Conservation (phyloP, 2,329 filamentous ascomycete species). For the Aspergillus awamori region DNA sequence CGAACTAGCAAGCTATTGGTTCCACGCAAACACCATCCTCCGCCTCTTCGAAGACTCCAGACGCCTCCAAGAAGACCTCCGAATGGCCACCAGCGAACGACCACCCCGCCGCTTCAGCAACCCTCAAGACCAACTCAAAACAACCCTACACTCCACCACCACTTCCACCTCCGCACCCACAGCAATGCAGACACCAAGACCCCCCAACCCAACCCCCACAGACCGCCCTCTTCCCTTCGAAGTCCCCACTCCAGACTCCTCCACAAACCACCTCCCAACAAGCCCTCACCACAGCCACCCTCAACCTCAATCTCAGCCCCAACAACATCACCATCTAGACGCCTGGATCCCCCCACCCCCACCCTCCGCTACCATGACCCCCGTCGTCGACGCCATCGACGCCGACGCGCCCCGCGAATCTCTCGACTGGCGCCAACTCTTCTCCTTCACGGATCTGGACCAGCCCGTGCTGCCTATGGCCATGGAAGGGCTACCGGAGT, state of each 20-base stretch:
- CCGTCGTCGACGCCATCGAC: slow-evolving; percentile 37
- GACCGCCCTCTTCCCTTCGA: slow-evolving; percentile 28
- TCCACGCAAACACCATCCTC: slow-evolving; percentile 47
- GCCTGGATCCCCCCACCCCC: slow-evolving; percentile 33
- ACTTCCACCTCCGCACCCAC: slow-evolving; percentile 22
- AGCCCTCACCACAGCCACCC: slow-evolving; percentile 28
- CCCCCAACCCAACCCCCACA: slow-evolving; percentile 19
- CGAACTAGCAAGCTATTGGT: slow-evolving; percentile 47
- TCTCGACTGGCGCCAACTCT: slow-evolving; percentile 47
- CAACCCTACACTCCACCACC: slow-evolving; percentile 11
- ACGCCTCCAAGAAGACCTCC: slow-evolving; percentile 46
- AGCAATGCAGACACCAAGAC: slow-evolving; percentile 15
- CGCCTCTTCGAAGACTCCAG: slow-evolving; percentile 49
- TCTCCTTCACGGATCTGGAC: slow-evolving; percentile 44
- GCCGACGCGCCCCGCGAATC: slow-evolving; percentile 40
- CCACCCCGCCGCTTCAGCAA: slow-evolving; percentile 33
- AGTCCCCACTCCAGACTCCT: slow-evolving; percentile 36
- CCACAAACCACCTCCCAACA: slow-evolving; percentile 27
- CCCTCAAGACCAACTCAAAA: slow-evolving; percentile 8
- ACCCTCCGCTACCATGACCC: slow-evolving; percentile 30
- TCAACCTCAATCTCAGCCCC: slow-evolving; percentile 5
- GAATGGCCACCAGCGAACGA: slow-evolving; percentile 40
- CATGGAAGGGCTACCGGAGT: slow-evolving; percentile 42
- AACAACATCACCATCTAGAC: slow-evolving; percentile 28
- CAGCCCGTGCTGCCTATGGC: slow-evolving; percentile 41